Evolutionary conservation across 257 asterid genomes (phyloP).

Genomic region (Rhazya stricta): DNA sequence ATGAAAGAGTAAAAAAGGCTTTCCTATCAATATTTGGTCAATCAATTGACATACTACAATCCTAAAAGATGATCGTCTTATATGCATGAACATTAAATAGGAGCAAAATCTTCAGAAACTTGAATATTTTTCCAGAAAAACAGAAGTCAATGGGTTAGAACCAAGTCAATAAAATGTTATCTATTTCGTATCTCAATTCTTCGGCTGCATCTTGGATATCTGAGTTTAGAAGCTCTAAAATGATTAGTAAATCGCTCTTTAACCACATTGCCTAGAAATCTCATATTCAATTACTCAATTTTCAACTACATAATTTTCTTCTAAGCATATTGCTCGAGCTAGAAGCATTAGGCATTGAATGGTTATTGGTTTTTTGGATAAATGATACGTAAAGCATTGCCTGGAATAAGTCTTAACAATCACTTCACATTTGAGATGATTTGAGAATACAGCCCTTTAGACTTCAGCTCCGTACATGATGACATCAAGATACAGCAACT

Average conservation of each 20-base stretch:
- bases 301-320: background rate
- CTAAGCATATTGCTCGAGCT: background rate
- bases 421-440: background rate
- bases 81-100: background rate
- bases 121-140: background rate
- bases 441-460: background rate
- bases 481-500: background rate
- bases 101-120: conserved; percentile 1
- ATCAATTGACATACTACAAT: background rate
- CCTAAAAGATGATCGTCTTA: background rate
- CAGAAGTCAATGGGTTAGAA: background rate
- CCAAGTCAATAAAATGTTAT: background rate
- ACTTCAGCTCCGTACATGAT: no score
- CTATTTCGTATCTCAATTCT: background rate
- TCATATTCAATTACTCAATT: background rate
- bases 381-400: background rate
- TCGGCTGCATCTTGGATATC: background rate
- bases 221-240: background rate
- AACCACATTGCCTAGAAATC: background rate
- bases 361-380: background rate
- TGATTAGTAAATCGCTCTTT: background rate
- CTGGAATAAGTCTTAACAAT: background rate
- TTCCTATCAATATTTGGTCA: background rate
- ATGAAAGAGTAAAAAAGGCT: background rate
- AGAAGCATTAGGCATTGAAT: background rate